Base-by-base conservation (phyloP, 768 basidiomycete genomes). In the Astraeus odoratus region DNA sequence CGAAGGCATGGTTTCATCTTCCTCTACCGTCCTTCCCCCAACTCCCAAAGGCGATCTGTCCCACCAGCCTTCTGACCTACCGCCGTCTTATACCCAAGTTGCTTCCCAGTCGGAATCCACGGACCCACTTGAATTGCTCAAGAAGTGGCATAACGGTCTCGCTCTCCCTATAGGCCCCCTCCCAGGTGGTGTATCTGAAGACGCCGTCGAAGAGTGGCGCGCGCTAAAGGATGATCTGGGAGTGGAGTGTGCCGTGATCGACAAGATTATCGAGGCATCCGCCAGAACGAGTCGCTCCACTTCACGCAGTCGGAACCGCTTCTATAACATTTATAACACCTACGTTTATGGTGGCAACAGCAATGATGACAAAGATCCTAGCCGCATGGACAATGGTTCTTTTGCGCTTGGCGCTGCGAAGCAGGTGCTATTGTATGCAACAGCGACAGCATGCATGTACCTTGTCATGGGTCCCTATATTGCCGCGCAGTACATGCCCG, bases 251-350 rank as follows among this genome's bases (percentile, higher is more conserved):
- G 52, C 68, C 23, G 83, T 86, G 37, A 84, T 91, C 54, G 87
- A 91, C 60, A 78, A 81, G 61, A 68, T 91, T 44, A 76, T 68
- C 34, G 66, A 66, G 47, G 70, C 74, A 3, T 59, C 61, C 18
- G 42, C 55, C 13, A 64, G 58, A 51, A 60, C 61, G 15, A 63
- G 65, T 18, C 58, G 57, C 1, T 46, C 57, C 43, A 65, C 66
- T 13, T 63, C 59, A 27, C 49, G 60, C 47, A 67, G 72, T 10
- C 66, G 69, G 38, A 72, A 71, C 39, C 72, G 80, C 40, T 88
- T 90, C 60, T 90, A 86, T 68, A 90, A 88, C 63, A 86, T 90
- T 57, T 88, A 90, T 63, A 90, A 90, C 63, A 89, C 86, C 20
- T 76, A 76, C 47, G 70, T 76, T 29, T 73, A 75, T 47, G 70